Evolutionary conservation across 1,139 yeast species (phyloP), one percentile per base, ranked within the genome.

Genomic region (Kodamaea derodonti): DNA sequence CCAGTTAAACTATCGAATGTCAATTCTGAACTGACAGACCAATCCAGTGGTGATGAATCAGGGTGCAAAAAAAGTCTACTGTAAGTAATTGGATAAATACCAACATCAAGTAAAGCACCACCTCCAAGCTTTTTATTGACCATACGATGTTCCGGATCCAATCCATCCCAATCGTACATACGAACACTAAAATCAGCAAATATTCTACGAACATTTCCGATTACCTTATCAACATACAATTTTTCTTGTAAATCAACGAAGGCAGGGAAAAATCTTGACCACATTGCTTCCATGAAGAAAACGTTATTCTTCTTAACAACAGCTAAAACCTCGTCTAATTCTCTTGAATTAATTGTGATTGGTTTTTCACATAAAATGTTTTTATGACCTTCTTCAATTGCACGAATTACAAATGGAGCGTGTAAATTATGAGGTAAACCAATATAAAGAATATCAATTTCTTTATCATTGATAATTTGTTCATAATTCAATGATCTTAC

Each of bases 301-400:
- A 69, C 59, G 2, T 62, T 56, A 48, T 71, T 65, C 33, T 56
- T 47, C 42, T 59, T 58, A 10, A 84, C 84, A 33, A 69, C 60
- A 3, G 53, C 62, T 31, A 69, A 55, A 13, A 78, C 49, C 29
- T 65, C 69, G 20, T 58, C 49, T 8, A 78, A 64, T 35, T 78
- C 80, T 24, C 54, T 53, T 3, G 58, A 58, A 42, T 75, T 79
- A 32, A 79, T 65, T 2, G 82, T 72, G 44, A 77, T 63, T 2
- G 84, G 81, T 53, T 79, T 79, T 48, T 79, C 85, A 47, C 80
- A 72, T 35, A 79, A 59, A 20, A 78, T 80, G 50, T 77, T 76
- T 48, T 72, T 72, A 33, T 57, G 54, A n/a, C 72, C 78, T 27
- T 72, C 64, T 14, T 62, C 56, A 42, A 79, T 59, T n/a, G 80